Base-by-base conservation (phyloP, 2,329 filamentous ascomycete genomes). In the Microsporum ferrugineum region DNA sequence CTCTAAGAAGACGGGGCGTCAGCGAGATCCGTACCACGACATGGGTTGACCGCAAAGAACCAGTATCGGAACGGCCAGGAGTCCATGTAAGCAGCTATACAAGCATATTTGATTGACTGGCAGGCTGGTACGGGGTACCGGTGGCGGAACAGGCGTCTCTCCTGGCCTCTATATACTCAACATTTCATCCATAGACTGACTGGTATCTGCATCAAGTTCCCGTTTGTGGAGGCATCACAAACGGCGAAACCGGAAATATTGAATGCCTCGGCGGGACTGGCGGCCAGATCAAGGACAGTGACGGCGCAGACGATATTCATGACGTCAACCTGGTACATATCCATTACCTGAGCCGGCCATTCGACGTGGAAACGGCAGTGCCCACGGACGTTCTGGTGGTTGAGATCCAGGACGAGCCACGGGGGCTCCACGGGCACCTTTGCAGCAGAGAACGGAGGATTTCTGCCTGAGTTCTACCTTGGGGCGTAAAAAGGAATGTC, bases 391-490 rank as follows among this genome's bases (percentile, higher is more conserved):
- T 95, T 0, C 80, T 95, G 0, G 77, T 95, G 0, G 88, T 96
- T 5, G 90, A 96, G 72, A 96, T 96, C 65, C 90, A 92, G 73
- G 91, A 94, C 34, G 84, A 87, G 61, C 90, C 90, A 0, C 96
- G 91, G 91, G 91, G 91, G 0, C 17, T 95, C 95, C 72, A 92
- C 88, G 0, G 90, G 90, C 6, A 76, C 94, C 3, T 96, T 96
- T 69, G 80, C 86, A 60, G 86, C 84, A 65, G 76, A 85, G 14
- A 96, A 96, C 68, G 91, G 91, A 4, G 91, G 91, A 0, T 96
- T 96, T 66, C 75, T 96, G 10, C 89, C 96, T 65, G 89, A 95
- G 70, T 80, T 90, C 33, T 96, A 95, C 68, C 91, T 90, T 0
- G 83, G 89, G 33, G 85, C 91, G 84, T 90, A 77, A 65, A 83